Base-by-base conservation (phyloP, 805 yeast species). In the Starmerella davenportii region DNA sequence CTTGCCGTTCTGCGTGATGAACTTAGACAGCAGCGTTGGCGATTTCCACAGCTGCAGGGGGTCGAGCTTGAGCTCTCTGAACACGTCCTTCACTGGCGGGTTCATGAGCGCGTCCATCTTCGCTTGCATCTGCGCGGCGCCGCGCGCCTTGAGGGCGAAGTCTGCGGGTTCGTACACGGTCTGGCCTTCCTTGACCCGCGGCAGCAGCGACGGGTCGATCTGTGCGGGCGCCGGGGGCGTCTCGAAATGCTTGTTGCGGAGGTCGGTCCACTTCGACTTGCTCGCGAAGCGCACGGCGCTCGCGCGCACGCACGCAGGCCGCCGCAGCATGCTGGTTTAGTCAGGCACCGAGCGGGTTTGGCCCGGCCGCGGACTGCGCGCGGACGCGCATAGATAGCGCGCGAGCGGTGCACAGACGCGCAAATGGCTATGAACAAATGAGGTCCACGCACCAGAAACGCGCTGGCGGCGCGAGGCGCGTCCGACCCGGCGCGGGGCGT, bases 101-200 rank as follows among this genome's bases (percentile, higher is more conserved):
- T 38, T 42, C 25, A 36, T 38, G 14, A 40, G 28, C n/a, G 21
- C 29, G 14, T 23, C 37, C 17, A 39, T 37, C 21, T 38, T n/a
- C 9, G 5, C 37, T 11, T 32, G 35, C 70, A 74, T 48, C 72
- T 67, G 43, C 66, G 31, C 39, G 5, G 37, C 30, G 24, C 24
- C 34, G 62, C 29, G 70, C 50, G 47, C 68, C 70, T 34, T 75
- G 70, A 23, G 79, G 69, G 44, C 42, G 49, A 81, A 80, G 56
- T 80, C 93, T 58, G 75, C 76, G 37, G 94, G 90, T 49, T 79
- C 87, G 53, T 82, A 82, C 0, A 72, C 68, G 4, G 68, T 59
- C 35, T 70, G 72, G 3, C 59, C 59, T 9, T 25, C 33, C 14
- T 55, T 60, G 53, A 76, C 73, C 40, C 57, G 65, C 17, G 48